Conservation (phyloP, 2,329 filamentous ascomycete species). For the Penicillium corylophilum region DNA sequence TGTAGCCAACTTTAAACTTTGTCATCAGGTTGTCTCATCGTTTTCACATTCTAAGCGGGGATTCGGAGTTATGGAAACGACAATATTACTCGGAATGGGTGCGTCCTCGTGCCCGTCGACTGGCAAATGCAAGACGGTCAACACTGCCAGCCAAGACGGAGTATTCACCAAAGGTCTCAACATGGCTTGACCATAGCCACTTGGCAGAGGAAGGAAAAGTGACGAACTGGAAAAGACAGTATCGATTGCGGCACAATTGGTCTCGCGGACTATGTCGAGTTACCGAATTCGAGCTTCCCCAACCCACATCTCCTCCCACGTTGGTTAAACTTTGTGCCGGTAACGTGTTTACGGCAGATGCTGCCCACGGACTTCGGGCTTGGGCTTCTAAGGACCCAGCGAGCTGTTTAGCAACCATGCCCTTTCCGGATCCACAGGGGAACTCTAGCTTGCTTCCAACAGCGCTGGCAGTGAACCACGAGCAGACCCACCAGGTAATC, state of each 20-base stretch:
- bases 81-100: conserved; percentile 88
- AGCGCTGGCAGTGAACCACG: conserved; percentile 41
- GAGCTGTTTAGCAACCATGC: conserved; percentile 55
- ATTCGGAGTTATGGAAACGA: conserved; percentile 87
- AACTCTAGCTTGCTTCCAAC: conserved; percentile 65
- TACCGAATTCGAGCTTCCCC: conserved; percentile 68
- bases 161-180: conserved; percentile 57
- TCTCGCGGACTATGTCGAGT: conserved; percentile 76
- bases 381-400: conserved; percentile 70
- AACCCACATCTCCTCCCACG: conserved; percentile 57
- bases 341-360: conserved; percentile 74
- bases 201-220: conserved; percentile 51
- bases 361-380: conserved; percentile 66
- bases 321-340: conserved; percentile 77
- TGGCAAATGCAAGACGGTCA: conserved; percentile 63
- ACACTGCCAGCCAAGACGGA: conserved; percentile 40
- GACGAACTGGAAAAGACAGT: conserved; percentile 84
- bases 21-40: conserved; percentile 59
- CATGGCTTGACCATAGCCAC: conserved; percentile 62
- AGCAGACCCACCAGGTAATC: conserved; percentile 55
- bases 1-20: conserved; percentile 1
- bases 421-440: conserved; percentile 44
- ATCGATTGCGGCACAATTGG: conserved; percentile 90
- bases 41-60: conserved; percentile 69
- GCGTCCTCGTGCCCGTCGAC: conserved; percentile 71